Conservation (phyloP, 257 asterid genomes). For the Solanum okadae region DNA sequence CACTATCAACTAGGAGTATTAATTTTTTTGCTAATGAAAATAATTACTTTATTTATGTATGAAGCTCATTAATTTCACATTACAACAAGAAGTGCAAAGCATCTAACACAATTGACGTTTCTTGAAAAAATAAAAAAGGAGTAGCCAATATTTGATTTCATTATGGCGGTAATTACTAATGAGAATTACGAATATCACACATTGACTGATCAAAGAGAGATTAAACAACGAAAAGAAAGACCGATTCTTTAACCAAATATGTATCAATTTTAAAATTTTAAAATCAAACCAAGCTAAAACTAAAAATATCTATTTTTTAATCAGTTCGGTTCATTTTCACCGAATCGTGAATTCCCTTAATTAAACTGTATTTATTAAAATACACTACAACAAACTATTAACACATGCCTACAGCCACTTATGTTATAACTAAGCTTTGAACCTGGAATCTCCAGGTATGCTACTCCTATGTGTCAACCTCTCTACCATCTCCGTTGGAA, state of each 20-base stretch:
- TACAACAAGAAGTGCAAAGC: background rate
- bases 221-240: background rate
- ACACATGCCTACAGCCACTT: background rate
- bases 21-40: background rate
- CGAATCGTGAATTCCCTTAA: background rate
- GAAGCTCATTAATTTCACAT: background rate
- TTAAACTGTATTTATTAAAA: background rate
- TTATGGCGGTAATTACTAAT: background rate
- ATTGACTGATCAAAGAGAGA: background rate
- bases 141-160: background rate
- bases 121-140: background rate
- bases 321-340: background rate
- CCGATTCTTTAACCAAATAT: background rate
- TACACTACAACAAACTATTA: background rate
- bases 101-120: background rate
- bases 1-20: background rate
- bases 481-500: background rate
- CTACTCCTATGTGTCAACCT: background rate
- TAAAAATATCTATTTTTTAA: background rate
- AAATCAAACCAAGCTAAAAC: background rate
- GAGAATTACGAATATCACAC: background rate
- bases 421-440: background rate
- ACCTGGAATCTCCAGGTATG: background rate
- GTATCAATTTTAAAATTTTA: background rate
- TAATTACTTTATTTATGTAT: background rate